phyloP scores from a whole-genome alignment of 2,329 filamentous ascomycete species.

The Verticillium tricorpus region DNA sequence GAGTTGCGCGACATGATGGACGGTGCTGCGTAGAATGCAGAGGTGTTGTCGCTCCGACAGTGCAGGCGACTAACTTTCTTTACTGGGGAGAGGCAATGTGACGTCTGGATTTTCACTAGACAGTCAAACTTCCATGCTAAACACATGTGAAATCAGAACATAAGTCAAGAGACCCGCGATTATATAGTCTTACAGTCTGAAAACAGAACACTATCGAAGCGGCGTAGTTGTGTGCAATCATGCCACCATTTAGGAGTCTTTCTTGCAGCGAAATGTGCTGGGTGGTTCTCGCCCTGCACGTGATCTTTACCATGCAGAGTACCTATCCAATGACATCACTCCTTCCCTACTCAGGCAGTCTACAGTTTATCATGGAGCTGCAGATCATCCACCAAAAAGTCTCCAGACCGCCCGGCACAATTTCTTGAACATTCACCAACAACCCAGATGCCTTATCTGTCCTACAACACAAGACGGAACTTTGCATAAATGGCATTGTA shows the following conservation, averaged over 20 bases:
- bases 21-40: too few species aligned
- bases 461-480: slow-evolving; percentile 7
- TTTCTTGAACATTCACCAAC: slow-evolving; percentile 11
- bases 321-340: neutral
- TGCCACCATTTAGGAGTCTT: neutral
- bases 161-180: too few species aligned
- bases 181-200: too few species aligned
- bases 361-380: neutral
- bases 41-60: too few species aligned
- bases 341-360: neutral
- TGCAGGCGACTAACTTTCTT: too few species aligned
- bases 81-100: too few species aligned
- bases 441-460: neutral
- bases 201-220: too few species aligned
- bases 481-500: slow-evolving; percentile 14
- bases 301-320: neutral
- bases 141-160: too few species aligned
- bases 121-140: too few species aligned
- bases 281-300: neutral
- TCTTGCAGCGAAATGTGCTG: neutral
- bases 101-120: too few species aligned
- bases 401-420: slow-evolving; percentile 30
- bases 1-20: neutral
- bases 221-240: too few species aligned
- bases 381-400: neutral